Conservation (phyloP, 2,329 filamentous ascomycete species). For the Fusarium neocosmosporiellum region DNA sequence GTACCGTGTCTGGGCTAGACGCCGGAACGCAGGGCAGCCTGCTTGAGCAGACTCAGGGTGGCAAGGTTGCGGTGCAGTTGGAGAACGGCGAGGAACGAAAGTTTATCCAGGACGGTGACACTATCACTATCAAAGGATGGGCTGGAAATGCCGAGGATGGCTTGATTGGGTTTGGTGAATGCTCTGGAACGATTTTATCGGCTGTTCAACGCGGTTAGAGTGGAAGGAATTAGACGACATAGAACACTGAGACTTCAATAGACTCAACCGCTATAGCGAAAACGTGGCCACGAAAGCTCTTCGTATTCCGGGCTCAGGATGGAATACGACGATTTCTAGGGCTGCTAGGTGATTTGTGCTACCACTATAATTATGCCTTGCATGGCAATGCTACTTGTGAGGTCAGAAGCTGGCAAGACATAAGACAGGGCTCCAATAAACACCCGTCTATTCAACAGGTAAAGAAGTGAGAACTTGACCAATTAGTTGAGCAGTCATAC, state of each 20-base stretch:
- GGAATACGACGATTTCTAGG: neutral
- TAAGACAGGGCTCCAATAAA: neutral
- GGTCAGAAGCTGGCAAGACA: neutral
- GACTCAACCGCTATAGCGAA: neutral
- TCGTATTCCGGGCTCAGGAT: no score
- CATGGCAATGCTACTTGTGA: neutral
- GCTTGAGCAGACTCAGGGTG: slow-evolving; percentile 77
- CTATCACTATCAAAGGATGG: slow-evolving; percentile 33
- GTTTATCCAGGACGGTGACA: slow-evolving; percentile 38
- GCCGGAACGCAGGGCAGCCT: slow-evolving; percentile 74
- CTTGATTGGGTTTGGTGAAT: slow-evolving; percentile 36
- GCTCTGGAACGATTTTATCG: slow-evolving; percentile 1
- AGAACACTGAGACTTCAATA: neutral
- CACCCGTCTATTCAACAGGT: neutral
- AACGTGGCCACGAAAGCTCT: neutral
- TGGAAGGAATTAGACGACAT: neutral
- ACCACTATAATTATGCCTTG: neutral
- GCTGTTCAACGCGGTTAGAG: neutral
- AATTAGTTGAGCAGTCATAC: neutral
- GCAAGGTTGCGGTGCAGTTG: slow-evolving; percentile 72
- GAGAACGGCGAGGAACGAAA: slow-evolving; percentile 64
- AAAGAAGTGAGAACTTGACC: neutral
- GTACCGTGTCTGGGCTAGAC: slow-evolving; percentile 76
- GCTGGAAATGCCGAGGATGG: slow-evolving; percentile 17
- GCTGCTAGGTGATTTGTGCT: neutral